Evolutionary conservation across 2,329 filamentous ascomycete genomes (phyloP).

Genomic region (Fusarium sp.): DNA sequence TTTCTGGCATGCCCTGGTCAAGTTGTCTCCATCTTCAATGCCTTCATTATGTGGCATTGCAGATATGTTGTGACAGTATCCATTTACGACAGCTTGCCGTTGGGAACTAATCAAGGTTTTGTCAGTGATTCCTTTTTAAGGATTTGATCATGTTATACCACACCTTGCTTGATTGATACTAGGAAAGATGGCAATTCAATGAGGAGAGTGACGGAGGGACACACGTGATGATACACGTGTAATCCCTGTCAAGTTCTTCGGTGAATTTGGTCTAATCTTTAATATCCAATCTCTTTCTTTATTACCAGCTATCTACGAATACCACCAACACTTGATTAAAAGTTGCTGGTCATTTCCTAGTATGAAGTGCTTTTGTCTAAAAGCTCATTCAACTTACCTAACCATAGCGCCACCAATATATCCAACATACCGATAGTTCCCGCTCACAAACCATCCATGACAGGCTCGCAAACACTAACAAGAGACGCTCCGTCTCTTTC

Average conservation of each 20-base stretch:
- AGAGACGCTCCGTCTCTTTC: constrained; percentile 37
- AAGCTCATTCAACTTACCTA: neutral
- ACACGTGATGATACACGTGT: constrained; percentile 29
- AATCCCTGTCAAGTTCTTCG: too few relatives aligned
- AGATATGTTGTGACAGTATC: neutral
- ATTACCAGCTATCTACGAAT: neutral
- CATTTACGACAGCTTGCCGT: neutral
- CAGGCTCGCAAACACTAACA: constrained; percentile 7
- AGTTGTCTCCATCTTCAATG: constrained; percentile 18
- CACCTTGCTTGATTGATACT: too few relatives aligned
- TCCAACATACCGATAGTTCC: constrained; percentile 27
- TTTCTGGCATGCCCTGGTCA: constrained; percentile 27
- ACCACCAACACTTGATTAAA: constrained; percentile 9
- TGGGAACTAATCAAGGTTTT: neutral
- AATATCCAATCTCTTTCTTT: constrained; percentile 6
- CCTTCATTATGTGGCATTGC: constrained; percentile 20
- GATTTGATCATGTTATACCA: neutral
- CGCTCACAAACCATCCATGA: constrained; percentile 8
- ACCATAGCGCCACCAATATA: constrained; percentile 24
- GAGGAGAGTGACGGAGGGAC: neutral
- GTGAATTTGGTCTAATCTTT: neutral
- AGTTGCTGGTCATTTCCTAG: constrained; percentile 3
- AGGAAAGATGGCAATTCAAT: neutral
- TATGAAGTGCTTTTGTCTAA: constrained; percentile 25
- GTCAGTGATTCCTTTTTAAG: neutral